Evolutionary conservation across 805 yeast species (phyloP), one percentile per base, ranked within the genome.

Genomic region (Candida tibetensis): DNA sequence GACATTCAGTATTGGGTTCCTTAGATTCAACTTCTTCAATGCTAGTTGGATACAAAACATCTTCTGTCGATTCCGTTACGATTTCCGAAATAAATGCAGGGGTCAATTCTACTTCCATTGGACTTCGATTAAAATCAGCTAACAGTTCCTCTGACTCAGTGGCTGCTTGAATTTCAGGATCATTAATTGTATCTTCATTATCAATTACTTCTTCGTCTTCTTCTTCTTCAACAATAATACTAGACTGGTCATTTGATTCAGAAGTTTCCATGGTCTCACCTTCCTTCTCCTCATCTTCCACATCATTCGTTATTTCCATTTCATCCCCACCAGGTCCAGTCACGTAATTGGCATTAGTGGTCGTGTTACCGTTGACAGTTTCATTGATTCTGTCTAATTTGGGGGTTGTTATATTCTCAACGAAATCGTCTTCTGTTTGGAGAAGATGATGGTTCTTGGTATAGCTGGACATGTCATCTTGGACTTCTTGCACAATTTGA

Each of bases 41-140:
- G 16, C 35, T 32, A 2, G 35, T 15, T 3, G 35, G 35, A 22
- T 12, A 19, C 15, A 35, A 15, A 16, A 35, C 22, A 13, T 28
- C 38, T 10, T 21, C 25, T 10, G 25, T n/a, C n/a, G n/a, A n/a
- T n/a, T n/a, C n/a, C n/a, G n/a, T n/a, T n/a, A n/a, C n/a, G n/a
- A n/a, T n/a, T n/a, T n/a, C n/a, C n/a, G n/a, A n/a, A n/a, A n/a
- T n/a, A n/a, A n/a, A n/a, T n/a, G n/a, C n/a, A n/a, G n/a, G n/a
- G n/a, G n/a, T n/a, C n/a, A n/a, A n/a, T n/a, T n/a, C n/a, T n/a
- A n/a, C n/a, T n/a, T n/a, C n/a, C n/a, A n/a, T n/a, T n/a, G n/a
- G n/a, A n/a, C n/a, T n/a, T n/a, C n/a, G n/a, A n/a, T n/a, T n/a
- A n/a, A n/a, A n/a, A n/a, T n/a, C n/a, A n/a, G n/a, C n/a, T n/a